Conservation (phyloP, 805 yeast species). For the Komagataella populi region DNA sequence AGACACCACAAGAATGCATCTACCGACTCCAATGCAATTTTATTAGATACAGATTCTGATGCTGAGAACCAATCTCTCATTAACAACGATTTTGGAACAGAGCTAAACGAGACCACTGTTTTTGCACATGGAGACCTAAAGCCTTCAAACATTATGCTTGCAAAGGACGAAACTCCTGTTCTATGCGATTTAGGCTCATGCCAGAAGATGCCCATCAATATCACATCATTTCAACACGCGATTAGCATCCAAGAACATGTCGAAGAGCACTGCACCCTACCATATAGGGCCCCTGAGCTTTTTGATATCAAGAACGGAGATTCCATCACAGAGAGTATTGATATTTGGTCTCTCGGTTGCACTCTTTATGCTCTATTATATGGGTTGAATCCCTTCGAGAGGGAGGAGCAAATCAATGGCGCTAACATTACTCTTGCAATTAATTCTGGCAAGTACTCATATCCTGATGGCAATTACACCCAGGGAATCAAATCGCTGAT, state of each 20-base stretch:
- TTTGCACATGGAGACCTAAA: slow-evolving; percentile 82
- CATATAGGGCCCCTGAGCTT: slow-evolving; percentile 85
- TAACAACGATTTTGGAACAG: slow-evolving; percentile 19
- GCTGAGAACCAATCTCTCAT: slow-evolving; percentile 6
- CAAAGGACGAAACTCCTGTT: slow-evolving; percentile 63
- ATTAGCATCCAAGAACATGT: slow-evolving; percentile 68
- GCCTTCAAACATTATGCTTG: slow-evolving; percentile 80
- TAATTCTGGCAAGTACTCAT: slow-evolving; percentile 44
- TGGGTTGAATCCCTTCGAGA: slow-evolving; percentile 77
- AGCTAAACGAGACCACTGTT: slow-evolving; percentile 43
- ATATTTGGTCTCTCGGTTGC: slow-evolving; percentile 90
- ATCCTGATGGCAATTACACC: slow-evolving; percentile 42
- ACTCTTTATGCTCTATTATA: slow-evolving; percentile 65
- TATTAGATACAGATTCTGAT: slow-evolving; percentile 3
- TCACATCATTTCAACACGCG: slow-evolving; percentile 55
- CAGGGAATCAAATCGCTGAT: slow-evolving; percentile 43
- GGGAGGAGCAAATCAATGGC: slow-evolving; percentile 68
- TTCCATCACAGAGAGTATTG: slow-evolving; percentile 60
- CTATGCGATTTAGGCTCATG: slow-evolving; percentile 80
- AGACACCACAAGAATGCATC: slow-evolving; percentile 24
- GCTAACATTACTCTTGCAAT: slow-evolving; percentile 74
- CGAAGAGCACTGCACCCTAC: slow-evolving; percentile 73
- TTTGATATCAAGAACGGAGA: slow-evolving; percentile 60
- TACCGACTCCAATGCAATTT: slow-evolving; percentile 1
- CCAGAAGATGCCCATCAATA: slow-evolving; percentile 39